These are phyloP conservation scores for Boletus bicolor DNA, from an alignment of 768 basidiomycete species.

Conservation along the genomic window DNA sequence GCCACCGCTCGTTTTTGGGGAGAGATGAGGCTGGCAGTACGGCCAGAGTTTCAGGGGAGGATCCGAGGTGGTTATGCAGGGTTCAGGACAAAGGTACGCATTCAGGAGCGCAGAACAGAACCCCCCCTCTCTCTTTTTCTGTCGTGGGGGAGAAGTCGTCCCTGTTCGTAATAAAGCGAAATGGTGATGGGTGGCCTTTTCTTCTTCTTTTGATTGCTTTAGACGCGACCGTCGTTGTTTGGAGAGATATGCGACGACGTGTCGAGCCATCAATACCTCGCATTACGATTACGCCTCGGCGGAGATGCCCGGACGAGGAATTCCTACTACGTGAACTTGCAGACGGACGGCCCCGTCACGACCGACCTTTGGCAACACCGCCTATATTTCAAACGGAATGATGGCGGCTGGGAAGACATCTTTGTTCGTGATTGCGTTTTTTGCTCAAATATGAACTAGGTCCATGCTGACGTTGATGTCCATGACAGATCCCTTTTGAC, in stretches of 20 bases:
- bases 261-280: constrained; percentile 75
- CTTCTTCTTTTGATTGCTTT: neutral
- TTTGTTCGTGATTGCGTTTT: constrained; percentile 50
- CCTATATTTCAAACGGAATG: constrained; percentile 67
- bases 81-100: constrained; percentile 74
- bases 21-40: constrained; percentile 68
- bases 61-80: constrained; percentile 88
- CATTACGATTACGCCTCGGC: constrained; percentile 71
- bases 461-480: constrained; percentile 1
- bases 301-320: constrained; percentile 75
- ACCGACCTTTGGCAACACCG: constrained; percentile 95
- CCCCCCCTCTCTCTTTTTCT: neutral
- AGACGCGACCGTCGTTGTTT: constrained; percentile 81
- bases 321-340: constrained; percentile 92
- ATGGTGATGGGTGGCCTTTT: neutral
- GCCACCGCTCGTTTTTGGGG: constrained; percentile 78
- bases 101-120: neutral
- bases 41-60: constrained; percentile 59
- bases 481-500: constrained; percentile 71
- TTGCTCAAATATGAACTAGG: too few relatives aligned
- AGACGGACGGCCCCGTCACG: constrained; percentile 77
- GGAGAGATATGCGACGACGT: constrained; percentile 85
- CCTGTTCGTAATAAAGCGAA: neutral
- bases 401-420: constrained; percentile 77
- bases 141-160: neutral